These are phyloP conservation scores for Lactuca saligna DNA, from an alignment of 129 eudicot genomes.

Conservation along the genomic window DNA sequence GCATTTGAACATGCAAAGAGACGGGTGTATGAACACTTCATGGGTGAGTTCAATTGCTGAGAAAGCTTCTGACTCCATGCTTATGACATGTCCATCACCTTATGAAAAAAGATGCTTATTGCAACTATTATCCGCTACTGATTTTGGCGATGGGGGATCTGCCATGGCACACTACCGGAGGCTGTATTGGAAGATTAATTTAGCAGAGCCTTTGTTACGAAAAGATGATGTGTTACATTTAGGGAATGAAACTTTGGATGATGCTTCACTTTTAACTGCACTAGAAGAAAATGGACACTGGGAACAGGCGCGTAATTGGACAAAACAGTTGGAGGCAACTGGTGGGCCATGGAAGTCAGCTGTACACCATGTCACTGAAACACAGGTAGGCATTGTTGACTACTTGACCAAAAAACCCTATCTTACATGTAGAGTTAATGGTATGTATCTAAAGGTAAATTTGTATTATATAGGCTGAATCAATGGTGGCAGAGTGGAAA, in stretches of 20 bases:
- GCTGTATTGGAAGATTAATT: constrained; percentile 79
- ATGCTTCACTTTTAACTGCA: constrained; percentile 78
- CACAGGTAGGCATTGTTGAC: constrained; percentile 56
- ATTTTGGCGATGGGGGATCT: constrained; percentile 90
- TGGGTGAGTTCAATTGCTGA: constrained; percentile 76
- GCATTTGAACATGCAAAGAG: constrained; percentile 42
- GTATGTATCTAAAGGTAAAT: constrained; percentile 8
- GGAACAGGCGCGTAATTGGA: constrained; percentile 95
- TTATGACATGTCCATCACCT: constrained; percentile 85
- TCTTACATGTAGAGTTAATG: not conserved
- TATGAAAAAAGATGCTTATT: constrained; percentile 87
- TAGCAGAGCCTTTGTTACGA: constrained; percentile 89
- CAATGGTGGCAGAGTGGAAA: constrained; percentile 99
- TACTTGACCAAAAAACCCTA: no score
- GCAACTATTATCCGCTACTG: constrained; percentile 76
- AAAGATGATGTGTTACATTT: constrained; percentile 74
- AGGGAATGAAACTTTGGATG: constrained; percentile 79
- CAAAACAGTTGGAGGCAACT: constrained; percentile 82
- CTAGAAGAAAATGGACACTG: constrained; percentile 78
- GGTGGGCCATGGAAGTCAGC: constrained; percentile 85
- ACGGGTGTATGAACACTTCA: constrained; percentile 51
- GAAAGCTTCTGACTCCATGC: constrained; percentile 89
- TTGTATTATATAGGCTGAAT: constrained; percentile 69
- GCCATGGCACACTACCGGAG: constrained; percentile 65
- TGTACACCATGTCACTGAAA: constrained; percentile 88